phyloP scores from a whole-genome alignment of 371 early-diverging fungal species.

The Mortierella sp. region DNA sequence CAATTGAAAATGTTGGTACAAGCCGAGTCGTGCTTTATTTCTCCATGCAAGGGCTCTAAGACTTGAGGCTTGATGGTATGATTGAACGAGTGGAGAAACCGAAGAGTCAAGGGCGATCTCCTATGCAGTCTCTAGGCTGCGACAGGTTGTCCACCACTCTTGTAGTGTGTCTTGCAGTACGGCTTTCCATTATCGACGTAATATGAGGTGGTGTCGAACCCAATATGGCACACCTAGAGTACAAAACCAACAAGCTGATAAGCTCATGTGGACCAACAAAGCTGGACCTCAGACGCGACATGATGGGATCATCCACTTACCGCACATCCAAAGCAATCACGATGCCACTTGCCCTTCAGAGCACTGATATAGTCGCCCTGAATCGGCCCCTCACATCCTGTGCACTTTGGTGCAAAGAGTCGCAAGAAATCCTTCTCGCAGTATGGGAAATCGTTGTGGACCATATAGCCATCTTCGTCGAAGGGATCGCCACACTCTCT shows the following conservation, averaged over 20 bases:
- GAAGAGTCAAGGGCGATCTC: no score
- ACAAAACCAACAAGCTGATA: no score
- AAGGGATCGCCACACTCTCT: constrained; percentile 77
- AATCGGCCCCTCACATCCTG: constrained; percentile 69
- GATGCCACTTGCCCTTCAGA: constrained; percentile 73
- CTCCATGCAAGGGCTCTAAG: no score
- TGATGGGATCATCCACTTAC: constrained; percentile 62
- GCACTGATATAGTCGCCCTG: constrained; percentile 70
- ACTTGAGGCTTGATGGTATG: no score
- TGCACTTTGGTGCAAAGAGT: constrained; percentile 72
- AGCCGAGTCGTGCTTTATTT: no score
- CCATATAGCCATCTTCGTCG: constrained; percentile 70
- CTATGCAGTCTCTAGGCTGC: no score
- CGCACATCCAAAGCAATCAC: constrained; percentile 77
- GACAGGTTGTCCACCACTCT: constrained; percentile 5
- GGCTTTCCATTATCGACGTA: constrained; percentile 65
- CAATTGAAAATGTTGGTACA: no score
- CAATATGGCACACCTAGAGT: constrained; percentile 61
- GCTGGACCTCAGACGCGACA: no score
- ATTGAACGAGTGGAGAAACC: no score
- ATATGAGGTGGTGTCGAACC: constrained; percentile 62
- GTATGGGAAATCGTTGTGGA: constrained; percentile 78
- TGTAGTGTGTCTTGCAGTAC: constrained; percentile 73
- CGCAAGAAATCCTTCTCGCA: constrained; percentile 77
- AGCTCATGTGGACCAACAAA: no score